Base-by-base conservation (phyloP, 2,329 filamentous ascomycete genomes). In the Chaetothyriales sp. region DNA sequence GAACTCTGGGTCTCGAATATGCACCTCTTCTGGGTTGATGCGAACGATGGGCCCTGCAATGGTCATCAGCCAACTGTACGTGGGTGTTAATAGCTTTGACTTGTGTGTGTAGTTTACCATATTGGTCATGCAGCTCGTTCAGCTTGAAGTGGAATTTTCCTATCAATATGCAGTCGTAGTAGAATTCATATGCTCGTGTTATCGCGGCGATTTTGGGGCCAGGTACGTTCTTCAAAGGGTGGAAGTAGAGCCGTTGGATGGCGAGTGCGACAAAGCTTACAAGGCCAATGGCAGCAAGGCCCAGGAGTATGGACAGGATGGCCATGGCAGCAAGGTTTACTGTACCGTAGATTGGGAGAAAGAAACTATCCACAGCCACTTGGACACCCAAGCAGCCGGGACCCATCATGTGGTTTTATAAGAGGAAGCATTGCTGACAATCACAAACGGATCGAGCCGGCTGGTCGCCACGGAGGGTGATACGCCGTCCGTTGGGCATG, bases 131-230 rank as follows among this genome's bases (percentile, higher is more conserved):
- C 47, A 68, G 55, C 39, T 65, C 59, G 20, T 64, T 55, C 22
- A 68, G 63, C 53, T 66, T 60, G 53, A 64, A 67, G 12, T 63
- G 57, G 52, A 64, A 68, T 52, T 61, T 60, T 25, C 65, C 65
- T 12, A 26, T 25, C 45, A 20, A 26, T 20, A 20, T 20, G 43
- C 19, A 20, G 22, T 66, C 63, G 52, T 48, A 52, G 51, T 48
- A 58, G 51, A 55, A 60, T 19, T 43, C 79, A 80, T 60, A 56
- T 18, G 55, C 43, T 39, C 51, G 50, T 5, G 55, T 55, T 18
- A 57, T 15, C 5, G 57, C 57, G 15, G 57, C 57, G 45, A 54
- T 43, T 25, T 53, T 57, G 2, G 57, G 57, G 2, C 57, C 57
- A 7, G 57, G 57, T 3, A 59, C 43, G 18, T 55, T 54, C 42